These are phyloP conservation scores for Eutrema heterophyllum DNA, from an alignment of 345 rosid species.

Conservation along the genomic window DNA sequence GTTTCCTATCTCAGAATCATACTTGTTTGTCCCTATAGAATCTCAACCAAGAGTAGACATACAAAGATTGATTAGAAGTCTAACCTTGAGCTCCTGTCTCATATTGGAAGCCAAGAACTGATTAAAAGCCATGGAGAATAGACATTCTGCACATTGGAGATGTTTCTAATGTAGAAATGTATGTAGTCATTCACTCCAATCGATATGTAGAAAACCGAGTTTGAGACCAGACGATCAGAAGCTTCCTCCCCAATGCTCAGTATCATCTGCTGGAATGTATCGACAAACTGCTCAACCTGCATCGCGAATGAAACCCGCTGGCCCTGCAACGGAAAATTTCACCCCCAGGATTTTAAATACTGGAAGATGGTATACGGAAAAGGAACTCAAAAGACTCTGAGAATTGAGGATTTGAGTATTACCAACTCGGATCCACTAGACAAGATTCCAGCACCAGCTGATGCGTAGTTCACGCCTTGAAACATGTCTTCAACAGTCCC, in stretches of 20 bases:
- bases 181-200: slow-evolving; percentile 88
- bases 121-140: slow-evolving; percentile 86
- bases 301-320: slow-evolving; percentile 77
- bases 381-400: background rate
- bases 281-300: slow-evolving; percentile 82
- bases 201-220: slow-evolving; percentile 68
- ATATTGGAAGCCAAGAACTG: slow-evolving; percentile 63
- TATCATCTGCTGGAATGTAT: slow-evolving; percentile 72
- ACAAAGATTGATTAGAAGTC: background rate
- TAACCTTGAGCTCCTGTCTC: slow-evolving; percentile 69
- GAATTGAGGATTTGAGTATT: background rate
- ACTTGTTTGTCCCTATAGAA: background rate
- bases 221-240: slow-evolving; percentile 47
- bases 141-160: slow-evolving; percentile 61
- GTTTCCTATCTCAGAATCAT: background rate
- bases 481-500: slow-evolving; percentile 58
- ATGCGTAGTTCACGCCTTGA: slow-evolving; percentile 82
- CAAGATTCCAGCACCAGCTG: slow-evolving; percentile 84
- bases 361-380: background rate
- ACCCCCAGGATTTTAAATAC: background rate
- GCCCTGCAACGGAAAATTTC: slow-evolving; percentile 42
- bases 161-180: slow-evolving; percentile 77
- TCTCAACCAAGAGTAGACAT: background rate
- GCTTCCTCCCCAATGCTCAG: slow-evolving; percentile 57
- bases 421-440: slow-evolving; percentile 86